Evolutionary conservation across 2,329 filamentous ascomycete species (phyloP), one percentile per base, ranked within the genome.

Genomic region (Pyrenochaeta sp.): DNA sequence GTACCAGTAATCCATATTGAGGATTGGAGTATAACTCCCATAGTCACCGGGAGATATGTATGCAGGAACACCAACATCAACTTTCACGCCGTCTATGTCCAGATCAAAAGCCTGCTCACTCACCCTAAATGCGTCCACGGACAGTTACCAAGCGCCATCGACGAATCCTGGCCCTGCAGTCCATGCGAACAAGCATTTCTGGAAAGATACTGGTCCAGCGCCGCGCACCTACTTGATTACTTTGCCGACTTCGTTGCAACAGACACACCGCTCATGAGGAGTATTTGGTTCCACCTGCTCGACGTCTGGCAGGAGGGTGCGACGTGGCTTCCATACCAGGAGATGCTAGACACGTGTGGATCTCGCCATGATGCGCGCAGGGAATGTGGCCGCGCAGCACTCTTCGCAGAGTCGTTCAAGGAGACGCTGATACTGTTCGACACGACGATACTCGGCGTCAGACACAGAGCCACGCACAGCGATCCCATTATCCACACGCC

Each of bases 211-310:
- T 72, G 63, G 66, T 17, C 42, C 2, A 49, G 46, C 18, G 52
- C 59, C 15, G 58, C 60, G 5, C 41, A 37, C 5, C 56, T 74
- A 4, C 51, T 70, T 21, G 70, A 74, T 60, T 74, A 74, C 49
- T 66, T 67, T 15, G 61, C 64, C 36, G 67, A 72, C 43, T 73
- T 75, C 53, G 42, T 49, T 14, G 9, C 42, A 14, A 20, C 17
- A 14, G 71, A 74, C 33, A 63, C 40, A 0, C 17, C 58, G 0
- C 5, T 43, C 7, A 73, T 69, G 66, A 64, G 68, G 7, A 49
- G 53, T 4, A 14, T 70, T 0, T 75, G 69, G 70, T 69, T 66
- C 40, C 43, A 68, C 15, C 49, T 73, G 1, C 42, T 74, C 7
- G 67, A 72, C 15, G 33, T 56, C 2, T 60, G 69, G 55, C 61